Evolutionary conservation across 1,139 yeast species (phyloP), one percentile per base, ranked within the genome.

Genomic region (Pichia sp.): DNA sequence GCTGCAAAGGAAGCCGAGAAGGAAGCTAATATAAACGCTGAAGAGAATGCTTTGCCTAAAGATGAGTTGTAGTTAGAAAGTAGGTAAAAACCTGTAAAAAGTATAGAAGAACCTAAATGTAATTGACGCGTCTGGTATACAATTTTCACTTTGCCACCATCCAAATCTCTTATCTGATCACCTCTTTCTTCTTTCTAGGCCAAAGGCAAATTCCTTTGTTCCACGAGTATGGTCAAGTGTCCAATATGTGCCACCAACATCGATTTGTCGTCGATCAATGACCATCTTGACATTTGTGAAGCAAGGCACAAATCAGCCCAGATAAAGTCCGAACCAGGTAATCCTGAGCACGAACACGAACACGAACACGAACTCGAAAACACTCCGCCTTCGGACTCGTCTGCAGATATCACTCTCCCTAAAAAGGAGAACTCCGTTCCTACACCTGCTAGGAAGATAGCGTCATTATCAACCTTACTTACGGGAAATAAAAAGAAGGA

Each of bases 181-280:
- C n/a, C n/a, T n/a, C n/a, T n/a, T n/a, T n/a, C n/a, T n/a, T n/a
- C n/a, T n/a, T n/a, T n/a, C n/a, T n/a, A n/a, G n/a, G n/a, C n/a
- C n/a, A n/a, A n/a, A n/a, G n/a, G n/a, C n/a, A n/a, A n/a, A n/a
- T n/a, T n/a, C n/a, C 11, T 4, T 1, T 30, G 16, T 35, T 22
- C 19, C n/a, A n/a, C n/a, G n/a, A n/a, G n/a, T n/a, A 56, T 56
- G 61, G 60, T 56, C 1, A 29, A 38, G 20, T 58, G 63, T 34
- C 63, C 63, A 2, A 50, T 58, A 6, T 58, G 63, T 32, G 23
- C 44, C 3, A 41, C 44, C 17, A 50, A 53, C 2, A 44, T 56
- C 3, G 48, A 46, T 11, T 33, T 58, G 2, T 47, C 41, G 5
- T 29, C 39, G 10, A 57, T 58, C 11, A 56, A 58, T 30, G 33